Base-by-base conservation (phyloP, 352 stramenopile genomes). In the Pythium apleroticum region DNA sequence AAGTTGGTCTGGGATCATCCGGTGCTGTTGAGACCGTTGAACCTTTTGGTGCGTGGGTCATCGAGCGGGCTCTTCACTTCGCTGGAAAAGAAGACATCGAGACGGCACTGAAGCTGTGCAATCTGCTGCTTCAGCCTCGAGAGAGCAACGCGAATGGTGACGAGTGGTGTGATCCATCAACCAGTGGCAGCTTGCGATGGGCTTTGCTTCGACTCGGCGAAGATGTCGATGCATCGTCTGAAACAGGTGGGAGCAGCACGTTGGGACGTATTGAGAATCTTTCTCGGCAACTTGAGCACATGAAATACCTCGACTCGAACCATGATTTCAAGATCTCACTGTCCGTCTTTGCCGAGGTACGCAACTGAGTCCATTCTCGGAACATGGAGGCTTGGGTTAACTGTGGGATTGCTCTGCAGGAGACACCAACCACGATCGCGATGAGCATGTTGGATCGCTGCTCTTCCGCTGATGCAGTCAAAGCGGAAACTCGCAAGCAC, bases 381-480 rank as follows among this genome's bases (percentile, higher is more conserved):
- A 1, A 41, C 3, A 31, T 27, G 17, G 1, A 12, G 12, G 19
- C n/a, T 28, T 30, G 9, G 8, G 8, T 11, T 14, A 14, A 27
- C 20, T 59, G 20, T 33, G 31, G 50, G 45, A 43, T 62, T 68
- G 15, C 30, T 63, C 0, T 33, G 39, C 28, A 77, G 67, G 66
- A 92, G 68, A 89, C 80, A 0, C 76, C 84, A 3, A 62, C 71
- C 25, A 81, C 78, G 20, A 92, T 92, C 48, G 84, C 81, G 6
- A 87, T 90, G 84, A 86, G 80, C 48, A 90, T 92, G 76, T 63
- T 92, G 14, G 81, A 88, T 62, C 84, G 84, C 19, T 69, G 74
- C 6, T 53, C 63, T 9, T 75, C 78, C 1, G 57, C 77, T 2
- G 74, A 77, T 3, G 65, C 55, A 25, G 60, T 90, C 15, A 52